Evolutionary conservation across 2,329 filamentous ascomycete species (phyloP), one percentile per base, ranked within the genome.

Genomic region (Pezicula neosporulosa): DNA sequence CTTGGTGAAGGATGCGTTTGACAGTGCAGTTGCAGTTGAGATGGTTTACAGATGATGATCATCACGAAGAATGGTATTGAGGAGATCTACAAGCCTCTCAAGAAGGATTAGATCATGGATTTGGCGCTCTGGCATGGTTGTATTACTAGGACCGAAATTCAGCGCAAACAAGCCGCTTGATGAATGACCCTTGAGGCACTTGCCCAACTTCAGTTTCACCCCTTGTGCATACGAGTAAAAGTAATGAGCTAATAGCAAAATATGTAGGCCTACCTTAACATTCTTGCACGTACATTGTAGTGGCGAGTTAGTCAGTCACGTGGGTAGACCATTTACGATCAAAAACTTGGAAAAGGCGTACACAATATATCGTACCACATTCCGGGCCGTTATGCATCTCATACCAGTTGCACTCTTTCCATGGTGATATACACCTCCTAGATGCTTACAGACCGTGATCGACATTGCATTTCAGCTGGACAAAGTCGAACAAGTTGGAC

Each of bases 1-100:
- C 58, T 70, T 99, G 63, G 93, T 99, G 63, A 90, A 93, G 74
- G 94, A 99, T 80, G 94, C 94, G 3, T 99, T 99, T 72, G 95
- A 96, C 56, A 95, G 93, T 70, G 94, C 95, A 4, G 93, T 96
- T 33, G 94, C n/a, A n/a, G n/a, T n/a, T n/a, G n/a, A n/a, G n/a
- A 99, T 75, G 87, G 88, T 47, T 74, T 99, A 69, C 94, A 99
- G 79, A 92, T 97, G 83, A 80, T 99, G 80, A 84, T 95, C 62
- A 90, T 97, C 65, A 96, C 91, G 45, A 83, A 81, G 71, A 78
- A 90, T 48, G 94, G 94, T 10, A 91, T 97, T 66, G 82, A 95
- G 75, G 94, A 99, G 79, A 81, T 83, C 47, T 87, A 87, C 66
- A 74, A 86, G 61, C 86, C 89, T 27, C 75, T 99, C 76, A 99